These are phyloP conservation scores for Talaromyces sp. DNA, from an alignment of 2,329 filamentous ascomycete species.

Conservation along the genomic window DNA sequence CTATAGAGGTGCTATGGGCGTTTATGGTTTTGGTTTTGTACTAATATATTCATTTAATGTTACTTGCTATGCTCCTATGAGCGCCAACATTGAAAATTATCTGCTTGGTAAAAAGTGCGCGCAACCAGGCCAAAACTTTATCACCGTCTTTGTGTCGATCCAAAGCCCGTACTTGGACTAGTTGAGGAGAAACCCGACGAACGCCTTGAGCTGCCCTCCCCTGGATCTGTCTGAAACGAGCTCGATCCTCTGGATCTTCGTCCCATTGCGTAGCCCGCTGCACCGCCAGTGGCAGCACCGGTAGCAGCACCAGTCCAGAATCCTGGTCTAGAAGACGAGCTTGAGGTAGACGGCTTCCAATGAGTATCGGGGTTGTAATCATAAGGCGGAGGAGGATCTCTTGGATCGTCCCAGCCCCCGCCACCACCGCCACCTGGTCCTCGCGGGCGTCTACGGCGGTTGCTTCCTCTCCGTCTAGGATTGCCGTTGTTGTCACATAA, in stretches of 20 bases:
- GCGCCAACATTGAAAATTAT: neutral
- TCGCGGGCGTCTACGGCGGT: constrained; percentile 19
- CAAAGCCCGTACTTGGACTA: constrained; percentile 40
- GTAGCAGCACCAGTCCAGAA: constrained; percentile 44
- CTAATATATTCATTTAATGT: neutral
- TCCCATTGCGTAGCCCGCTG: constrained; percentile 13
- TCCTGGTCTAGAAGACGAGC: constrained; percentile 30
- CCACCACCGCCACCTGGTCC: constrained; percentile 31
- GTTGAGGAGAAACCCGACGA: constrained; percentile 30
- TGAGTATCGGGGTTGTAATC: constrained; percentile 22
- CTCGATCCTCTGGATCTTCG: constrained; percentile 1
- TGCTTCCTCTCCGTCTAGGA: constrained; percentile 19
- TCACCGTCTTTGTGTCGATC: constrained; percentile 39
- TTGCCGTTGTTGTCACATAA: constrained; percentile 21
- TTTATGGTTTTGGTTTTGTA: neutral
- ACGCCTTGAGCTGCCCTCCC: constrained; percentile 30
- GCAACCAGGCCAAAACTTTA: constrained; percentile 13
- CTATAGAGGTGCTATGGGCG: neutral
- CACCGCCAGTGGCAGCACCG: constrained; percentile 40
- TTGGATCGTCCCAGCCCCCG: constrained; percentile 32
- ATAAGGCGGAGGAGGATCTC: constrained; percentile 39
- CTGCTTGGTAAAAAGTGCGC: neutral
- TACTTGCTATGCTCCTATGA: neutral
- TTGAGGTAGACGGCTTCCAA: constrained; percentile 13
- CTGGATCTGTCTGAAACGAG: constrained; percentile 18